These are phyloP conservation scores for Phytomonas serpens DNA, from an alignment of 208 protist species.

Conservation along the genomic window DNA sequence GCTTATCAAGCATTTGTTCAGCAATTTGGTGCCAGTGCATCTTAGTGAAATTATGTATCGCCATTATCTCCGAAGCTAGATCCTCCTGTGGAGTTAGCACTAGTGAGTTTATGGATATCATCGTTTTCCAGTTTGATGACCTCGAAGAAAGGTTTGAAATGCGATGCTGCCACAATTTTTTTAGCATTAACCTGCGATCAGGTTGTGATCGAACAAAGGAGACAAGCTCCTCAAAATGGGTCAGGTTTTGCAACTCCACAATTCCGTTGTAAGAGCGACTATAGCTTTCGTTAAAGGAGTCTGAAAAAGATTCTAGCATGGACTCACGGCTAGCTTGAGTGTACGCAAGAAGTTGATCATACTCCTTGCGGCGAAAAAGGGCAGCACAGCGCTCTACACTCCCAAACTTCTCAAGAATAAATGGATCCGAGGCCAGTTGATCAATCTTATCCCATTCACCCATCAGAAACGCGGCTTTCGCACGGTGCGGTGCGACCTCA, in stretches of 20 bases:
- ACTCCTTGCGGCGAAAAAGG: slow-evolving; percentile 47
- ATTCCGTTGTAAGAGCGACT: slow-evolving; percentile 90
- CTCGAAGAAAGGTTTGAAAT: slow-evolving; percentile 82
- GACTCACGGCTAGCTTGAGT: slow-evolving; percentile 46
- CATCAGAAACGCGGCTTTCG: slow-evolving; percentile 72
- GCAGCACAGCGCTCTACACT: slow-evolving; percentile 72
- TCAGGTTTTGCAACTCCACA: slow-evolving; percentile 96
- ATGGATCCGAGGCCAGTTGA: slow-evolving; percentile 29
- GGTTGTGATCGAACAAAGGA: slow-evolving; percentile 78
- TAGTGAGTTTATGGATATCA: slow-evolving; percentile 95
- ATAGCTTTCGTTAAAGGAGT: slow-evolving; percentile 85
- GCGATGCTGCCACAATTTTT: slow-evolving; percentile 84
- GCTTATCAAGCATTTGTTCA: slow-evolving; percentile 50
- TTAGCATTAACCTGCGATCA: slow-evolving; percentile 57
- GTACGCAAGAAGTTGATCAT: slow-evolving; percentile 53
- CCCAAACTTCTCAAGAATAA: slow-evolving; percentile 39
- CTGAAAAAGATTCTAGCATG: slow-evolving; percentile 66
- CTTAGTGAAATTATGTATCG: slow-evolving; percentile 85
- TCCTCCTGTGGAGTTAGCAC: slow-evolving; percentile 91
- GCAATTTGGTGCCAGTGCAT: slow-evolving; percentile 68
- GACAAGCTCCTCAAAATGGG: slow-evolving; percentile 98
- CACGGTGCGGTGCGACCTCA: slow-evolving; percentile 65
- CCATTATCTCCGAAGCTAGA: slow-evolving; percentile 93
- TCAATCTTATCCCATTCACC: slow-evolving; percentile 78
- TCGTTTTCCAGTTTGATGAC: slow-evolving; percentile 89